Percentiles rank a stretch among this genome's conserved stretches.
These are phyloP conservation scores for Macroventuria anomochaeta DNA, from an alignment of 2,329 filamentous ascomycete species.

Conservation along the genomic window DNA sequence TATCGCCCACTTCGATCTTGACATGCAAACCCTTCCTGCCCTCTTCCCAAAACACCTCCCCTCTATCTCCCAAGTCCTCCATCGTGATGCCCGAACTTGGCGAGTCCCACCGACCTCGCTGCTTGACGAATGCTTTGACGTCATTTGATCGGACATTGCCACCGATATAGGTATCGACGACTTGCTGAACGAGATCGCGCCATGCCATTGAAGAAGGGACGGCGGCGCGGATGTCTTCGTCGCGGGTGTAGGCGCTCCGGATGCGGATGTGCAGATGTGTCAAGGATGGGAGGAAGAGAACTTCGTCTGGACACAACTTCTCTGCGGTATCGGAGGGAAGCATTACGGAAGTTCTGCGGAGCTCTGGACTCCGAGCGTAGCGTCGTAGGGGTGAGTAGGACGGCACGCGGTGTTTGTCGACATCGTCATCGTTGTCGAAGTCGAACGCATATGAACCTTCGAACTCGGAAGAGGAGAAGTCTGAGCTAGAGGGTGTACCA, in stretches of 20 bases:
- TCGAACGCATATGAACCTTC: not conserved
- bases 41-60: not conserved
- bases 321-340: not conserved
- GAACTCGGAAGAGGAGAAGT: not conserved
- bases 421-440: not conserved
- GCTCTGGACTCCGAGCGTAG: not conserved
- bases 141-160: not conserved
- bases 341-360: not conserved
- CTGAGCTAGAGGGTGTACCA: not conserved
- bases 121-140: not conserved
- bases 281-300: not conserved
- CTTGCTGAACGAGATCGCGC: not conserved
- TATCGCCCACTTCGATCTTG: not conserved
- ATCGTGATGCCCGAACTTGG: not conserved
- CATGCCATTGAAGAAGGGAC: not conserved
- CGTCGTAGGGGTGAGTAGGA: not conserved
- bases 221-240: not conserved
- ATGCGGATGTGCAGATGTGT: slow-evolving; percentile 2
- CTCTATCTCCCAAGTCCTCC: not conserved
- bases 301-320: not conserved
- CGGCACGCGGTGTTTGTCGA: not conserved
- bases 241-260: not conserved
- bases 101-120: slow-evolving; percentile 1
- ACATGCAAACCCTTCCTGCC: not conserved
- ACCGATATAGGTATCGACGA: not conserved